Base-by-base conservation (phyloP, 2,329 filamentous ascomycete genomes). In the Pseudopyricularia cyperi region DNA sequence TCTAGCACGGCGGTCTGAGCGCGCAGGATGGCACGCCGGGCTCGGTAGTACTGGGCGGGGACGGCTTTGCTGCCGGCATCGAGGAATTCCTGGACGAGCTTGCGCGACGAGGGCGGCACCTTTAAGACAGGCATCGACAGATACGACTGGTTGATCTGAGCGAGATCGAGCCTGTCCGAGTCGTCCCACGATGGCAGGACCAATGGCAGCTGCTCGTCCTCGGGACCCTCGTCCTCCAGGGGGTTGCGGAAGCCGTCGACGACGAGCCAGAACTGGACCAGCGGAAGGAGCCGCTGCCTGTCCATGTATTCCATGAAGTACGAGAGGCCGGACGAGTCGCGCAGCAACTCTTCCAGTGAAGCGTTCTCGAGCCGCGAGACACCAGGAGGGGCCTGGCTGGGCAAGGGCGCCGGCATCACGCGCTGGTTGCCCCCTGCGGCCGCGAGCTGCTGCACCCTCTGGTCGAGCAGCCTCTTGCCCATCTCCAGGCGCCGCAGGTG, bases 231-330 rank as follows among this genome's bases (percentile, higher is more conserved):
- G 65, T 98, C 93, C 66, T 98, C 93, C 3, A 98, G 71, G 0
- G 93, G 94, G 59, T 94, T 95, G 42, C 94, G 85, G 59, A 97
- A 89, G 0, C 93, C 91, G 68, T 98, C 93, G 6, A 97, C 93
- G 3, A 97, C 93, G 39, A 98, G 83, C 89, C 91, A 98, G 66
- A 97, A 98, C 62, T 98, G 93, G 6, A 98, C 90, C 47, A 96
- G 71, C 14, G 86, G 79, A 84, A 97, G 91, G 26, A 91, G 74
- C 15, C 79, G 77, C 63, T 90, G 86, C 42, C 93, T 83, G 64
- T 98, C 93, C 93, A 98, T 98, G 62, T 89, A 97, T 64, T 98
- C 93, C 93, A 98, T 98, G 69, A 98, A 97, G 64, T 95, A 98
- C 2, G 93, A 97, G 8, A 98, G 74, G 0, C 89, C 91, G 1